Evolutionary conservation across 306 rosid species (phyloP), one percentile per base, ranked within the genome.

Genomic region (Dryas alaskensis): DNA sequence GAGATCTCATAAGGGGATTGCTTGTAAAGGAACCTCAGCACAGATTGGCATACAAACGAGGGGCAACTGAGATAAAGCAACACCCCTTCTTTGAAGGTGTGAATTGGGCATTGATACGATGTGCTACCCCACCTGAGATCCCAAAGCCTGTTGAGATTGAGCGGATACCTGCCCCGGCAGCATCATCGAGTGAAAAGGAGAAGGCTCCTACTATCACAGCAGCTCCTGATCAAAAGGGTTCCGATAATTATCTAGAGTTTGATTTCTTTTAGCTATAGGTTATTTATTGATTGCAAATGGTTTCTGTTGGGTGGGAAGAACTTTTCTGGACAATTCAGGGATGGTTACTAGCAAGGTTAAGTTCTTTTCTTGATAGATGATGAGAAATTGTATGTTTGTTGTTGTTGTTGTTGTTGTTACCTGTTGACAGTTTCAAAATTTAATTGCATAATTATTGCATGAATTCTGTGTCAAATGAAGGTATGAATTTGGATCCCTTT

Each of bases 51-150:
- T 89, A 88, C 59, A 91, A 91, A 81, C 76, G 98, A 76, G 98
- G 97, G 0, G 98, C 98, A 42, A 91, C 98, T 27, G 96, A 91
- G 90, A 85, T 94, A 45, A 91, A 87, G 87, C 98, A 94, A 37
- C 98, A 91, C 79, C 97, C 96, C 71, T 94, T 94, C 72, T 91
- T 94, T 52, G 98, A 94, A 84, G 97, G 98, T 27, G 98, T 94
- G 73, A 94, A 94, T 83, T 94, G 98, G 98, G 98, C 98, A 60
- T 71, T 94, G 84, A 91, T 94, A 60, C 90, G 97, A 3, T 94
- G 97, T 61, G 98, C 98, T n/a, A 91, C 97, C 69, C 98, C 98
- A 4, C 98, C 98, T 0, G 98, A 94, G 79, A 88, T 94, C 67
- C 98, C 97, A 2, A 94, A 87, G 82, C 80, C 91, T 6, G 87